Conservation (phyloP, 2,329 filamentous ascomycete genomes). For the Microdochium paspali region DNA sequence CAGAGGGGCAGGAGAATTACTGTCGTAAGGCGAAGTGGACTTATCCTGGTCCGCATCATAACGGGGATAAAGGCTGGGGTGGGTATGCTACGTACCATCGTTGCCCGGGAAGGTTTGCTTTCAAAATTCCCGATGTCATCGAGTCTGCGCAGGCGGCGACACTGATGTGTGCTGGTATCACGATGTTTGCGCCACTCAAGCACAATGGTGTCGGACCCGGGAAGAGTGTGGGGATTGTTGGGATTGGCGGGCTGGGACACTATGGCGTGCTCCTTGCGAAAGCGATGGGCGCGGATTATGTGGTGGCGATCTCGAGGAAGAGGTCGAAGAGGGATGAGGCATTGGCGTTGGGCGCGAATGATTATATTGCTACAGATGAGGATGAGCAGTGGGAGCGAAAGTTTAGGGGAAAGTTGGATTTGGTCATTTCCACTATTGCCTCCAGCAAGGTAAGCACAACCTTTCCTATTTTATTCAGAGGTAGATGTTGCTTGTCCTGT, state of each 20-base stretch:
- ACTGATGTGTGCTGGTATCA: slow-evolving; percentile 59
- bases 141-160: slow-evolving; percentile 32
- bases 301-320: slow-evolving; percentile 42
- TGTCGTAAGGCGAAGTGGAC: slow-evolving; percentile 24
- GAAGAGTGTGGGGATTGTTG: slow-evolving; percentile 53
- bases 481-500: no score
- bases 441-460: slow-evolving; percentile 17
- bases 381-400: slow-evolving; percentile 40
- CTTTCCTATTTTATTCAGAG: no score
- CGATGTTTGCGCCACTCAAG: slow-evolving; percentile 48
- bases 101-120: slow-evolving; percentile 25
- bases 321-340: slow-evolving; percentile 39
- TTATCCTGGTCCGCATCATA: slow-evolving; percentile 31
- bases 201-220: slow-evolving; percentile 52
- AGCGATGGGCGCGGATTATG: slow-evolving; percentile 47
- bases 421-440: slow-evolving; percentile 45
- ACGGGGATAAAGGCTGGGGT: slow-evolving; percentile 45
- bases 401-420: slow-evolving; percentile 35
- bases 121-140: slow-evolving; percentile 28
- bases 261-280: slow-evolving; percentile 57
- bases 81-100: slow-evolving; percentile 23
- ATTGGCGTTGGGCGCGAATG: slow-evolving; percentile 37
- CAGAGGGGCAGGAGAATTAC: slow-evolving; percentile 11
- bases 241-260: slow-evolving; percentile 55
- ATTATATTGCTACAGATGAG: slow-evolving; percentile 25